Conservation (phyloP, 768 basidiomycete genomes). For the Hygrocybe punicea region DNA sequence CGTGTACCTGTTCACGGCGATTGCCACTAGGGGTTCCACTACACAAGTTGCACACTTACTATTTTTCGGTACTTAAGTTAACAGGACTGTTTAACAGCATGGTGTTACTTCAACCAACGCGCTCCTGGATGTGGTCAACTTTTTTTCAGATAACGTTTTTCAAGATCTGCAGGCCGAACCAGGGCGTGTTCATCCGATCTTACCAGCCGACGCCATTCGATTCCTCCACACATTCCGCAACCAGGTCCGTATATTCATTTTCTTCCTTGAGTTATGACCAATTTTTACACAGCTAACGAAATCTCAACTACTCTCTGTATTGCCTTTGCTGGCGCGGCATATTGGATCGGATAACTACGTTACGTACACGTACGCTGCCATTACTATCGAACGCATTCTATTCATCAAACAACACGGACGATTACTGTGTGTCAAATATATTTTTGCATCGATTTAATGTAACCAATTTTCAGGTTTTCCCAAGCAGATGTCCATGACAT, state of each 20-base stretch:
- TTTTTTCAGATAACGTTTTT: slow-evolving; percentile 90
- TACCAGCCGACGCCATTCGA: slow-evolving; percentile 95
- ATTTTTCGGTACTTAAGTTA: not conserved
- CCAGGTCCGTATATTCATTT: slow-evolving; percentile 52
- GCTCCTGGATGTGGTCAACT: slow-evolving; percentile 89
- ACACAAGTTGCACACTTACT: slow-evolving; percentile 51
- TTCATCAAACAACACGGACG: slow-evolving; percentile 80
- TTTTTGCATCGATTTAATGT: not conserved
- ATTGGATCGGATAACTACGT: slow-evolving; percentile 84
- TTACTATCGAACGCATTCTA: slow-evolving; percentile 94
- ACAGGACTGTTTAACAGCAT: slow-evolving; percentile 44
- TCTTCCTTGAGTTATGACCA: not conserved
- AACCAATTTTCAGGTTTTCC: slow-evolving; percentile 57
- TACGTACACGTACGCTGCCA: slow-evolving; percentile 92
- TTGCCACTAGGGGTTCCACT: slow-evolving; percentile 88
- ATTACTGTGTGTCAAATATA: slow-evolving; percentile 56
- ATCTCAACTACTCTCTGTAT: slow-evolving; percentile 84
- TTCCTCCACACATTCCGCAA: slow-evolving; percentile 95
- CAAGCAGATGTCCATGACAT: slow-evolving; percentile 84
- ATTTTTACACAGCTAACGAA: slow-evolving; percentile 68
- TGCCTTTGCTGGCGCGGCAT: slow-evolving; percentile 82
- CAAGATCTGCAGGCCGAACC: slow-evolving; percentile 73
- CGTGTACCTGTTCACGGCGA: slow-evolving; percentile 87
- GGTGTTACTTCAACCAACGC: slow-evolving; percentile 93
- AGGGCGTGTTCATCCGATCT: slow-evolving; percentile 75